Evolutionary conservation across 352 stramenopile genomes (phyloP).

Genomic region (Globisporangium apiculatum): DNA sequence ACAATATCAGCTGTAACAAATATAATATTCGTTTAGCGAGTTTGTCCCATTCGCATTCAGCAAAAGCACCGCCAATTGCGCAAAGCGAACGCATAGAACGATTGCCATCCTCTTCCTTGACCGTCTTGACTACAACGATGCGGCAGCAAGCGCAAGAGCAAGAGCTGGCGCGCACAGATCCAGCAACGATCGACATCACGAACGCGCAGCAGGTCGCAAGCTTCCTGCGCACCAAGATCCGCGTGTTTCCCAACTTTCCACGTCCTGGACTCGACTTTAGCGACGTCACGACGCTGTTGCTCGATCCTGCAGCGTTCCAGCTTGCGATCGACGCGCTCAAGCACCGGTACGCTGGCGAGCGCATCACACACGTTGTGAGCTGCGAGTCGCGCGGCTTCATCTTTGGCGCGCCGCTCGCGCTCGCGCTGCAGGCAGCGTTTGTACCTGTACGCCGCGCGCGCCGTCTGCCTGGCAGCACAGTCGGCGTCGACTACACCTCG

Average conservation of each 20-base stretch:
- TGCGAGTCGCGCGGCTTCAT: constrained; percentile 77
- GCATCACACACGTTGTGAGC: constrained; percentile 78
- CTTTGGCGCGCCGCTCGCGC: constrained; percentile 66
- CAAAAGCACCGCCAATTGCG: too few relatives aligned
- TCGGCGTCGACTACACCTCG: constrained; percentile 78
- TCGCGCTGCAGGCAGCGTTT: constrained; percentile 58
- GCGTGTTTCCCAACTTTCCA: constrained; percentile 54
- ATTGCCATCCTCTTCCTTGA: too few relatives aligned
- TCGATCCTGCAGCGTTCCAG: constrained; percentile 68
- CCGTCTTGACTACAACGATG: background rate
- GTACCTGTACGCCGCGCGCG: constrained; percentile 64
- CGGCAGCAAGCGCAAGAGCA: background rate
- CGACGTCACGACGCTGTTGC: constrained; percentile 66
- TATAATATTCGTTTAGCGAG: too few relatives aligned
- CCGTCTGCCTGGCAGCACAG: constrained; percentile 51
- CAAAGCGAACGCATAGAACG: too few relatives aligned
- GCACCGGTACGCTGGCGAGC: constrained; percentile 40
- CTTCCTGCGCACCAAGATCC: constrained; percentile 66
- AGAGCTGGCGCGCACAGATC: too few relatives aligned
- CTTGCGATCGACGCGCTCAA: constrained; percentile 64
- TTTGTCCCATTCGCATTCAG: too few relatives aligned
- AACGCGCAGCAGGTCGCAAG: constrained; percentile 43
- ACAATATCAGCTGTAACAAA: too few relatives aligned
- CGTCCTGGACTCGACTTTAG: constrained; percentile 54
- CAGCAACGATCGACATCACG: constrained; percentile 20